Evolutionary conservation across 257 asterid species (phyloP).

Genomic region (Catharanthus roseus): DNA sequence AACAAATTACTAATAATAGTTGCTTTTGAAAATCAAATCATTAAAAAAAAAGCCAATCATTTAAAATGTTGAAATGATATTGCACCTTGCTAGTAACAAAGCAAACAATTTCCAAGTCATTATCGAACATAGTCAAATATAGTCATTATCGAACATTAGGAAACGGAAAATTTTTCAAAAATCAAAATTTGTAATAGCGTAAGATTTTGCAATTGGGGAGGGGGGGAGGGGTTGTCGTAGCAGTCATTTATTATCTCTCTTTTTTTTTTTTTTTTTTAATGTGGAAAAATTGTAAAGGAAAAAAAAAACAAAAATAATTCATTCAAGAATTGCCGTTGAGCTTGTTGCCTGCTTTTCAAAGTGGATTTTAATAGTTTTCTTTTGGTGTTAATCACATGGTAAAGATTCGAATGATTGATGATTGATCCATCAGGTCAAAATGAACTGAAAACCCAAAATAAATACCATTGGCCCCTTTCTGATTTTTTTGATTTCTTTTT

Average conservation of each 20-base stretch:
- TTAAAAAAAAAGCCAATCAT: too few species aligned
- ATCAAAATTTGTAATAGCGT: not conserved
- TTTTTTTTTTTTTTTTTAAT: too few species aligned
- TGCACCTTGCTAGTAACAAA: not conserved
- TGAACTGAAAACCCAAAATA: too few species aligned
- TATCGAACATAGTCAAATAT: not conserved
- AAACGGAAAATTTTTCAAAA: not conserved
- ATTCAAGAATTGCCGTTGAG: not conserved
- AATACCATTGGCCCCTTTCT: too few species aligned
- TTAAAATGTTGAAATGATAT: not conserved
- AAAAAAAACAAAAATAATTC: too few species aligned
- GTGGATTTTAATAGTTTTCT: too few species aligned
- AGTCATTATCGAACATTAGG: not conserved
- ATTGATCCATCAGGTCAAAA: not conserved
- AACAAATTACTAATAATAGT: too few species aligned
- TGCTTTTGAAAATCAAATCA: too few species aligned
- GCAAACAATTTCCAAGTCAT: too few species aligned
- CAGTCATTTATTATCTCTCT: too few species aligned
- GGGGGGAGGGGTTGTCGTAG: not conserved
- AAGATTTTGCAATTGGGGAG: not conserved
- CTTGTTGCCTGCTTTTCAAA: not conserved
- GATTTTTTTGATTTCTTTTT: too few species aligned
- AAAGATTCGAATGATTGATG: not conserved
- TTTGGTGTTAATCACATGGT: not conserved
- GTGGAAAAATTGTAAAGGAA: too few species aligned